Conservation (phyloP, 1,139 yeast genomes). For the Petasospora fabianii region DNA sequence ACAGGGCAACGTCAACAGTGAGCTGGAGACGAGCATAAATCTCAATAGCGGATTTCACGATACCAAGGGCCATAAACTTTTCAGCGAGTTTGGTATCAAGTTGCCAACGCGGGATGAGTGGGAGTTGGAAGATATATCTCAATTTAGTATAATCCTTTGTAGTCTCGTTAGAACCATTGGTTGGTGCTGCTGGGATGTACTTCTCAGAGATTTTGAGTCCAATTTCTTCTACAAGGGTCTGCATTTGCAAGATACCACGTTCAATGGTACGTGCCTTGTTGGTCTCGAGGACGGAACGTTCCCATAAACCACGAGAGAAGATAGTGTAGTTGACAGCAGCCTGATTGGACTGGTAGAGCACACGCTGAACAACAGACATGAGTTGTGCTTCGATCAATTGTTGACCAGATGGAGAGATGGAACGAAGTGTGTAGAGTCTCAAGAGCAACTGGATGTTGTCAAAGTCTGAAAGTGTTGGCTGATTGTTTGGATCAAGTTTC, state of each 20-base stretch:
- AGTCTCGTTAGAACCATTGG: slow-evolving; percentile 30
- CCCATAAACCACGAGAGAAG: slow-evolving; percentile 85
- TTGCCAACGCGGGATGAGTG: slow-evolving; percentile 81
- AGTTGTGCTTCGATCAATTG: slow-evolving; percentile 79
- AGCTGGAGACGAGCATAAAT: slow-evolving; percentile 78
- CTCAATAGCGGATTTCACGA: slow-evolving; percentile 81
- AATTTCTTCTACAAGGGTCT: slow-evolving; percentile 84
- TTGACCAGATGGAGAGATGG: slow-evolving; percentile 69
- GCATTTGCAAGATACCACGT: slow-evolving; percentile 91
- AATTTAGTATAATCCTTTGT: slow-evolving; percentile 49
- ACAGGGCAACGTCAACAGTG: slow-evolving; percentile 82
- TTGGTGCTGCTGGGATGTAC: slow-evolving; percentile 42
- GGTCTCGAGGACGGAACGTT: slow-evolving; percentile 80
- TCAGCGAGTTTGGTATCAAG: slow-evolving; percentile 84
- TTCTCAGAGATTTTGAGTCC: slow-evolving; percentile 66
- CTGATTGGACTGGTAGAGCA: slow-evolving; percentile 46
- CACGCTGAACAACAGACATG: slow-evolving; percentile 66
- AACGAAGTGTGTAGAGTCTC: slow-evolving; percentile 59
- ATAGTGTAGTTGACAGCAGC: slow-evolving; percentile 66
- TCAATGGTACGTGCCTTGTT: slow-evolving; percentile 82
- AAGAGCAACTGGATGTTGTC: slow-evolving; percentile 73
- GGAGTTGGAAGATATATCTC: slow-evolving; percentile 68
- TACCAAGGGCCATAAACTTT: slow-evolving; percentile 82
- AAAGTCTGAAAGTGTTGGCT: slow-evolving; percentile 65
- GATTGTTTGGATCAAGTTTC: slow-evolving; percentile 73